A percentile compares a stretch with the other conserved stretches of the same genome.
These are phyloP conservation scores for Endogone sp. DNA, from an alignment of 192 early-diverging fungal species.

Conservation along the genomic window DNA sequence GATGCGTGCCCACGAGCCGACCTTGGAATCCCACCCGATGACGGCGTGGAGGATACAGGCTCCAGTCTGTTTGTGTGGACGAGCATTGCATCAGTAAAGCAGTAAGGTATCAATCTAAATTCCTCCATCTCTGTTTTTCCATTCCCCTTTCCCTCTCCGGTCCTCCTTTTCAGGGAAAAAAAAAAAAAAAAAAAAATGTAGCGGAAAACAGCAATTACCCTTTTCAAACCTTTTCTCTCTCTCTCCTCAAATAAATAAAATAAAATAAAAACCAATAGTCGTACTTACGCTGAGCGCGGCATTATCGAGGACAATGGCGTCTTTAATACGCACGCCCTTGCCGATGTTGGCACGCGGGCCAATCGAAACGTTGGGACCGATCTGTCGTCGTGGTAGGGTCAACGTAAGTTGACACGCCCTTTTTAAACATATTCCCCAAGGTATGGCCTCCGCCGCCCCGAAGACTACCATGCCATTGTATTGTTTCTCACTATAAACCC, in stretches of 20 bases:
- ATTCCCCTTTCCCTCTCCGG: not conserved
- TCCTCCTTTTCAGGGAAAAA: not conserved
- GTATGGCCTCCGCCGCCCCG: too few species aligned
- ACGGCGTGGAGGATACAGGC: slow-evolving; percentile 84
- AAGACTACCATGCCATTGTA: too few species aligned
- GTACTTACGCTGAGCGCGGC: slow-evolving; percentile 69
- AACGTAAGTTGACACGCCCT: too few species aligned
- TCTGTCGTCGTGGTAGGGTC: slow-evolving; percentile 34
- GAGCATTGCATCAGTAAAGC: too few species aligned
- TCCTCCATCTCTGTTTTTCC: slow-evolving; percentile 7
- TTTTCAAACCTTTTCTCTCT: too few species aligned
- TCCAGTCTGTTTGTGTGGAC: slow-evolving; percentile 60
- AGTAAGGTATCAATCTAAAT: too few species aligned
- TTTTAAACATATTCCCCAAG: not conserved
- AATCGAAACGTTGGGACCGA: slow-evolving; percentile 96
- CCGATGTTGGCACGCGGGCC: slow-evolving; percentile 86
- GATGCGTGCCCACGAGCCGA: slow-evolving; percentile 91
- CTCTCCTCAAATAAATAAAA: too few species aligned
- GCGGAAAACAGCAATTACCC: too few species aligned
- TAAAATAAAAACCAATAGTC: not conserved
- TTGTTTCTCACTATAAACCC: not conserved
- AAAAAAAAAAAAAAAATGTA: too few species aligned
- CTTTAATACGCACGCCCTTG: slow-evolving; percentile 89
- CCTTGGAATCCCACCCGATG: slow-evolving; percentile 90
- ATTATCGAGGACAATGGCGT: slow-evolving; percentile 91